Percentiles rank a stretch among this genome's conserved stretches.
These are phyloP conservation scores for Aspergillus floridensis DNA, from an alignment of 2,329 filamentous ascomycete species.

Conservation along the genomic window DNA sequence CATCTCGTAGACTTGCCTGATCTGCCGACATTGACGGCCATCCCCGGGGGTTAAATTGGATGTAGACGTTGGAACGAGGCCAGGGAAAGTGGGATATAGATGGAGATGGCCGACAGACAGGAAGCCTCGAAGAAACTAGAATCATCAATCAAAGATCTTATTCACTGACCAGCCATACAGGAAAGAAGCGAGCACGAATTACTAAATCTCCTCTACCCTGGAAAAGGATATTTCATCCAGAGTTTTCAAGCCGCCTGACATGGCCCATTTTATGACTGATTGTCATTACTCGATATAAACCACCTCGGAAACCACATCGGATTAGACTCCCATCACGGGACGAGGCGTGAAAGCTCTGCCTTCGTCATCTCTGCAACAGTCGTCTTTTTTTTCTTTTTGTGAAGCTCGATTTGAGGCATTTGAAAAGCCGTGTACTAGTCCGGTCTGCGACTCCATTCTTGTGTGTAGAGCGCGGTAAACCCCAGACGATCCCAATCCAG, in stretches of 20 bases:
- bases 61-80: neutral
- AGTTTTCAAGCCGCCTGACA: conserved; percentile 6
- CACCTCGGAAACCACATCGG: conserved; percentile 17
- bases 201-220: neutral
- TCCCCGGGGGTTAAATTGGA: neutral
- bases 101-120: neutral
- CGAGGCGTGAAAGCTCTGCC: neutral
- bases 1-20: conserved; percentile 1
- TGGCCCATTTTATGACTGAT: conserved; percentile 15
- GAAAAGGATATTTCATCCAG: neutral
- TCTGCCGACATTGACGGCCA: conserved; percentile 4
- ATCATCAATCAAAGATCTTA: neutral
- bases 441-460: conserved; percentile 1
- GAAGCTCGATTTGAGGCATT: conserved; percentile 1
- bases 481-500: conserved; percentile 21
- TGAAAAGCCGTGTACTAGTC: neutral
- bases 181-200: neutral
- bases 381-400: neutral
- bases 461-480: conserved; percentile 5
- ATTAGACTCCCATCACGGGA: conserved; percentile 1
- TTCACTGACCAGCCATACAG: neutral
- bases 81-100: neutral
- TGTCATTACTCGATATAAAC: conserved; percentile 20
- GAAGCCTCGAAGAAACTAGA: neutral
- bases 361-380: neutral